Evolutionary conservation across 768 basidiomycete species (phyloP).

Genomic region (Lyophyllum decastes): DNA sequence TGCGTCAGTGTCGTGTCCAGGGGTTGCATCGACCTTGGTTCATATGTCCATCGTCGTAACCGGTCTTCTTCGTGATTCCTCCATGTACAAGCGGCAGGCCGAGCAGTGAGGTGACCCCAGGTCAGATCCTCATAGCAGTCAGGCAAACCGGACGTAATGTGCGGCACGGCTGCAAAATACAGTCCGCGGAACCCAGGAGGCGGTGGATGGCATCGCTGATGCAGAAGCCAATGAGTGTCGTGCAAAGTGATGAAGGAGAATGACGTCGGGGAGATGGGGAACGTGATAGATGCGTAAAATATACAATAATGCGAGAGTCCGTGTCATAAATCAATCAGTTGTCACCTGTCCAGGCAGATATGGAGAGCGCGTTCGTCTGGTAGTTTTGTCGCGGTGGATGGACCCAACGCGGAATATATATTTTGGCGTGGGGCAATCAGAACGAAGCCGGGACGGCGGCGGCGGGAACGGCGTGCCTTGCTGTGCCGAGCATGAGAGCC

Average conservation of each 20-base stretch:
- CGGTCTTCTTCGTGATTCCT: constrained; percentile 29
- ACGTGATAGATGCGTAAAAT: constrained; percentile 48
- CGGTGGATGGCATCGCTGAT: constrained; percentile 33
- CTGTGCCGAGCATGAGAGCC: constrained; percentile 84
- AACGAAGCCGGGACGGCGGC: constrained; percentile 27
- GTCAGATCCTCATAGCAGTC: constrained; percentile 31
- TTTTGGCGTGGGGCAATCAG: constrained; percentile 16
- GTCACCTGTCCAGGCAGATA: constrained; percentile 61
- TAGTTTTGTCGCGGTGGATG: constrained; percentile 24
- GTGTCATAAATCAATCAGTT: constrained; percentile 54
- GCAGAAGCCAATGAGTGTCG: constrained; percentile 38
- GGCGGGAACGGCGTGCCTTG: constrained; percentile 60
- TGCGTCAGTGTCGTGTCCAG: constrained; percentile 67
- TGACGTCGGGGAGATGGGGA: constrained; percentile 30
- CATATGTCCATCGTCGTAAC: constrained; percentile 55
- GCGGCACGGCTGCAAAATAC: constrained; percentile 61
- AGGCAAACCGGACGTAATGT: constrained; percentile 32
- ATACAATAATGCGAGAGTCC: constrained; percentile 46
- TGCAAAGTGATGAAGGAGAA: constrained; percentile 24
- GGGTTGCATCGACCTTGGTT: constrained; percentile 49
- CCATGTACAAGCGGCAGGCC: constrained; percentile 23
- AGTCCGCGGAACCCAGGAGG: constrained; percentile 30
- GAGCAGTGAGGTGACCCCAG: constrained; percentile 39
- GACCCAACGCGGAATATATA: neutral
- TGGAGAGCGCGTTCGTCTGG: constrained; percentile 34